phyloP scores from a whole-genome alignment of 768 basidiomycete species.

The Xerocomellus dryophilus region DNA sequence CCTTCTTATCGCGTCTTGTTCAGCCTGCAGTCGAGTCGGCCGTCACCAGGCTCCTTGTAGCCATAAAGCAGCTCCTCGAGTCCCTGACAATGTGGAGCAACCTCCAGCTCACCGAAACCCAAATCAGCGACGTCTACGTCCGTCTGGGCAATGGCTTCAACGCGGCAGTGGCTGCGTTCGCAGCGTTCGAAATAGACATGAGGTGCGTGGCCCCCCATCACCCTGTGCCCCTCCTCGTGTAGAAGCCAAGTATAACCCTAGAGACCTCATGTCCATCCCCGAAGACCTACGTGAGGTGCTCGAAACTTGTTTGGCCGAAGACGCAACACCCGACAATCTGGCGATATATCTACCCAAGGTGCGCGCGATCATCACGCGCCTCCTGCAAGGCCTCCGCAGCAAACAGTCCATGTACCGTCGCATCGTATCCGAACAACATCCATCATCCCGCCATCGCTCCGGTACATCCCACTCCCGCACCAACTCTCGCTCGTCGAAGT shows the following conservation, averaged over 20 bases:
- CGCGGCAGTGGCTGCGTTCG: constrained; percentile 85
- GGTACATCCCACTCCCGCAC: constrained; percentile 50
- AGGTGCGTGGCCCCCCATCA: constrained; percentile 52
- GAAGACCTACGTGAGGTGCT: constrained; percentile 85
- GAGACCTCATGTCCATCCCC: constrained; percentile 85
- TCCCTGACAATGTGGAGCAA: constrained; percentile 83
- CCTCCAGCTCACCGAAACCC: constrained; percentile 62
- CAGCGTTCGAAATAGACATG: constrained; percentile 84
- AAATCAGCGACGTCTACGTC: constrained; percentile 97
- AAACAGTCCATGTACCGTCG: constrained; percentile 89
- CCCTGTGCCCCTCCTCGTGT: constrained; percentile 16
- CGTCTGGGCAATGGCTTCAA: constrained; percentile 97
- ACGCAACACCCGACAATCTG: constrained; percentile 80
- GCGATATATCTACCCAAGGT: constrained; percentile 89
- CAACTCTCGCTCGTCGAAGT: constrained; percentile 57
- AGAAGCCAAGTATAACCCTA: constrained; percentile 33
- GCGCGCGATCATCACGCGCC: constrained; percentile 84
- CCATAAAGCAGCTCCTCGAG: constrained; percentile 94
- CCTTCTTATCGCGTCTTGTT: neutral
- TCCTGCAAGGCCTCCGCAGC: constrained; percentile 88
- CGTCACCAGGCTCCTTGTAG: constrained; percentile 88
- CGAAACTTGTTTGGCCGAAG: constrained; percentile 88
- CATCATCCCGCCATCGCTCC: constrained; percentile 38
- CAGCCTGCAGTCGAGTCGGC: constrained; percentile 85
- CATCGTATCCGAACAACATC: constrained; percentile 59